Percentiles rank a stretch among this genome's conserved stretches.
These are phyloP conservation scores for Chlamydomonas applanata DNA, from an alignment of 139 green algal genomes.

Conservation along the genomic window DNA sequence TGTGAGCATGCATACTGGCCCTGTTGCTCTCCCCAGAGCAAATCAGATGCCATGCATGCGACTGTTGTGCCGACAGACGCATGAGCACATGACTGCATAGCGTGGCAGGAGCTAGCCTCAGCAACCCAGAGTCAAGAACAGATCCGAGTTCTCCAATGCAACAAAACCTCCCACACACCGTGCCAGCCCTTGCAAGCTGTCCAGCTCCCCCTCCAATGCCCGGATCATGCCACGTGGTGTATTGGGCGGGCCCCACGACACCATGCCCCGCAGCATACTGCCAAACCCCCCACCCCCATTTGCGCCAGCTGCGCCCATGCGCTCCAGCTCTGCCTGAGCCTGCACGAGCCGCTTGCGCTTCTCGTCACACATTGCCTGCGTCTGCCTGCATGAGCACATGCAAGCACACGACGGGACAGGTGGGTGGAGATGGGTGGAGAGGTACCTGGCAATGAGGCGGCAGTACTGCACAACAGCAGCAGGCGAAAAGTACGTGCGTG, in stretches of 20 bases:
- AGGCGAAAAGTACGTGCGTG: too few species aligned
- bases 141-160: neutral
- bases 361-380: slow-evolving; percentile 50
- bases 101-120: too few species aligned
- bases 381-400: slow-evolving; percentile 27
- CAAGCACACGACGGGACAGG: too few species aligned
- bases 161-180: neutral
- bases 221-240: slow-evolving; percentile 43
- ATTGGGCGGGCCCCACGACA: slow-evolving; percentile 9
- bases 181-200: neutral
- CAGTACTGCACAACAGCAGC: too few species aligned
- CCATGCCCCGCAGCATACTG: slow-evolving; percentile 31
- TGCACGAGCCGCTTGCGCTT: slow-evolving; percentile 65
- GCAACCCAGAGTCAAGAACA: neutral
- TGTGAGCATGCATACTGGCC: too few species aligned
- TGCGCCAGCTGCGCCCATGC: slow-evolving; percentile 19
- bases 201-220: slow-evolving; percentile 64
- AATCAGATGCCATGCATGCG: too few species aligned
- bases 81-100: too few species aligned
- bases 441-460: too few species aligned
- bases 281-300: slow-evolving; percentile 42
- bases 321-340: slow-evolving; percentile 36
- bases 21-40: too few species aligned
- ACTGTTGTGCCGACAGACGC: too few species aligned
- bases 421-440: too few species aligned